Evolutionary conservation across 169 alveolate species (phyloP).

Genomic region (Plasmodium relictum): DNA sequence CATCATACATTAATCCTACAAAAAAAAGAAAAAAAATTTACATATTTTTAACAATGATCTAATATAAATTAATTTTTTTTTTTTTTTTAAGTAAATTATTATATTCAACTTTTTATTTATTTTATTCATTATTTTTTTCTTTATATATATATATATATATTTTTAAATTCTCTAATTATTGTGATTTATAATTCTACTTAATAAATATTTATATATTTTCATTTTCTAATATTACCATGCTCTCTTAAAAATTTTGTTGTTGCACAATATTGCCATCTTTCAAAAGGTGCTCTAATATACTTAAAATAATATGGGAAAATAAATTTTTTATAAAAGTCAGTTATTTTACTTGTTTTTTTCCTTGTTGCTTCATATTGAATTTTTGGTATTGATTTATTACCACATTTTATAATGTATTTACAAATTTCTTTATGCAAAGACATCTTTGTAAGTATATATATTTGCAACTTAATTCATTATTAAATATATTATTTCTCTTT

Average conservation of each 20-base stretch:
- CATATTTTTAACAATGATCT: neutral
- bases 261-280: constrained; percentile 90
- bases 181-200: no score
- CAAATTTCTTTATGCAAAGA: constrained; percentile 75
- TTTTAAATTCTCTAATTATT: no score
- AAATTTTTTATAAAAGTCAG: constrained; percentile 75
- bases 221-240: constrained; percentile 80
- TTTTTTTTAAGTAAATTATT: no score
- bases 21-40: neutral
- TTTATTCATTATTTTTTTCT: no score
- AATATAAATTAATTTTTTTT: no score
- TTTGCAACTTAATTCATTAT: constrained; percentile 15
- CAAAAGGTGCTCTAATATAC: constrained; percentile 88
- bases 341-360: constrained; percentile 25
- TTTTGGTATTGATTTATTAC: constrained; percentile 39
- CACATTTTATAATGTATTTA: constrained; percentile 41
- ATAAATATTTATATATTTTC: no score
- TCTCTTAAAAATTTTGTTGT: constrained; percentile 88
- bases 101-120: no score
- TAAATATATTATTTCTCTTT: neutral
- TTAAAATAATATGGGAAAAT: constrained; percentile 88
- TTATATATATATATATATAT: no score
- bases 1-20: constrained; percentile 90
- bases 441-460: constrained; percentile 14
- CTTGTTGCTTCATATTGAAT: constrained; percentile 55